A percentile compares a stretch with the other conserved stretches of the same genome.
phyloP scores from a whole-genome alignment of 2,329 filamentous ascomycete species.

The Pseudogymnoascus verrucosus region DNA sequence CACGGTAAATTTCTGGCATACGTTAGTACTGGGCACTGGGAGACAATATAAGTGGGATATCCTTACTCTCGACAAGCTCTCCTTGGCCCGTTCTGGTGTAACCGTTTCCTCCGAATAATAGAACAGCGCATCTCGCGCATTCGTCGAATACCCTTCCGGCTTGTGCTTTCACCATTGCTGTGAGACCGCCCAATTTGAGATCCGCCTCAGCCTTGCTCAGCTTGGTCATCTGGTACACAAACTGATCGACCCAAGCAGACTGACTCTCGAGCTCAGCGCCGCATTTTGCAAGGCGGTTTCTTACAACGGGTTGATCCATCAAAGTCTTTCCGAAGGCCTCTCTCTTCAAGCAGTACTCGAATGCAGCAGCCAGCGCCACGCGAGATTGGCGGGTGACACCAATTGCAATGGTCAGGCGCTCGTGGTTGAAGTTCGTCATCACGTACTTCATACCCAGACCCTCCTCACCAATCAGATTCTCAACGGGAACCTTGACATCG shows the following conservation, averaged over 20 bases:
- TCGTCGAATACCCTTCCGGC: conserved; percentile 64
- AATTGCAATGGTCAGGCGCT: conserved; percentile 60
- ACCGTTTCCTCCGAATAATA: conserved; percentile 68
- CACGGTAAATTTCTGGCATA: conserved; percentile 48
- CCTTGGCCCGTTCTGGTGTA: conserved; percentile 63
- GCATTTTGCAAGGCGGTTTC: conserved; percentile 63
- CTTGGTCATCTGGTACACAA: conserved; percentile 59
- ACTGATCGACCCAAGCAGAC: conserved; percentile 65
- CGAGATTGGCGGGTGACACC: conserved; percentile 54
- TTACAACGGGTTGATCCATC: conserved; percentile 67
- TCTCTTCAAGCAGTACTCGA: conserved; percentile 55
- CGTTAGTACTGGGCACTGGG: neutral
- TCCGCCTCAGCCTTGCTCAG: conserved; percentile 53
- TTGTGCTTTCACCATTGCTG: conserved; percentile 65
- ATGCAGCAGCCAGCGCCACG: conserved; percentile 51
- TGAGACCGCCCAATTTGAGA: conserved; percentile 60
- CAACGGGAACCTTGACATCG: conserved; percentile 62
- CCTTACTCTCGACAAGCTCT: conserved; percentile 51
- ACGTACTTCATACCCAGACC: conserved; percentile 66
- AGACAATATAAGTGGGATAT: neutral
- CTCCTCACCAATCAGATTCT: conserved; percentile 62
- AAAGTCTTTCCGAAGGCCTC: conserved; percentile 61
- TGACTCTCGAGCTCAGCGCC: conserved; percentile 61
- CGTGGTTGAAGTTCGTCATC: conserved; percentile 77
- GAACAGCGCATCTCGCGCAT: conserved; percentile 59